Conservation (phyloP, 495 filamentous ascomycete genomes). For the Penicillium angulare region DNA sequence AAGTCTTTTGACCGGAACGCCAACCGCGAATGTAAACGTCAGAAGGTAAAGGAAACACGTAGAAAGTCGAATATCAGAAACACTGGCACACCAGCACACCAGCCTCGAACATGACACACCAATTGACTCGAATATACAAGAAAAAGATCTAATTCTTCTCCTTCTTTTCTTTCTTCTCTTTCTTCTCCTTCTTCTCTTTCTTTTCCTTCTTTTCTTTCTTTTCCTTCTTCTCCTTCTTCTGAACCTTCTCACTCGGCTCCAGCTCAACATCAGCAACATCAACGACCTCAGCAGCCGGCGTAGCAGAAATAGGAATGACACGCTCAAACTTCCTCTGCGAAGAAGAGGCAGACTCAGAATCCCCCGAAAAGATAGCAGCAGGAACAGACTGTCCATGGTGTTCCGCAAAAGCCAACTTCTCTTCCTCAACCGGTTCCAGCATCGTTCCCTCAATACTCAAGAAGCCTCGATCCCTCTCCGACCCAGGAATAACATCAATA, state of each 20-base stretch:
- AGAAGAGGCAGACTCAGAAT: background rate
- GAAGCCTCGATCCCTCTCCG: constrained; percentile 58
- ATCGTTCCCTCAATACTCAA: constrained; percentile 71
- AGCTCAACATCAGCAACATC: constrained; percentile 18
- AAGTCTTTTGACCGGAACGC: constrained; percentile 27
- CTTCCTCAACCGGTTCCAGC: constrained; percentile 49
- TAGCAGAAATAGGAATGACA: constrained; percentile 21
- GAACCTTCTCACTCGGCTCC: constrained; percentile 15
- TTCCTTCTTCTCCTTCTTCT: constrained; percentile 26
- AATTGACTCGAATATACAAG: constrained; percentile 3
- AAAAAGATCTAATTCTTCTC: constrained; percentile 22
- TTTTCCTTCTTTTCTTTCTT: constrained; percentile 24
- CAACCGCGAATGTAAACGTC: constrained; percentile 19
- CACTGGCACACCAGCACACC: background rate
- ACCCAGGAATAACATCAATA: constrained; percentile 57
- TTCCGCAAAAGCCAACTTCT: constrained; percentile 37
- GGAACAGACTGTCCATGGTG: constrained; percentile 27
- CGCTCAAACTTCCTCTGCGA: constrained; percentile 9
- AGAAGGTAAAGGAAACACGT: background rate
- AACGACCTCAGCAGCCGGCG: constrained; percentile 9
- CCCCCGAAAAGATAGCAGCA: constrained; percentile 10
- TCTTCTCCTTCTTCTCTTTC: constrained; percentile 25
- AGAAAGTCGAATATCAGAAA: constrained; percentile 2
- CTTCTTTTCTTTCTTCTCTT: constrained; percentile 21
- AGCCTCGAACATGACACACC: too few species aligned